These are phyloP conservation scores for Solanum virginianum DNA, from an alignment of 257 asterid species.

Conservation along the genomic window DNA sequence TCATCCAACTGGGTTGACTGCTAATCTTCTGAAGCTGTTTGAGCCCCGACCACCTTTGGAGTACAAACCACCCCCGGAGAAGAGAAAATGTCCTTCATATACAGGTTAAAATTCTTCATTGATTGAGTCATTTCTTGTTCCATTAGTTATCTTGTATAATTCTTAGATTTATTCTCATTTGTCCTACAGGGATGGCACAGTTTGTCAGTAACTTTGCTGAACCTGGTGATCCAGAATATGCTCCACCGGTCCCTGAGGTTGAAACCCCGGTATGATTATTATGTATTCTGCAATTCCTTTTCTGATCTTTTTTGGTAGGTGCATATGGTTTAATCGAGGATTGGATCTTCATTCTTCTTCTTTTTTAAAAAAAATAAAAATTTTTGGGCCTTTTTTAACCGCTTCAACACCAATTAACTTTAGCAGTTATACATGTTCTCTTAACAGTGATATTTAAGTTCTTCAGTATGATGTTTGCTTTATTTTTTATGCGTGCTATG, in stretches of 20 bases:
- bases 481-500: neutral
- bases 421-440: neutral
- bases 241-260: constrained; percentile 74
- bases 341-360: neutral
- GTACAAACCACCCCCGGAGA: constrained; percentile 84
- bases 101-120: constrained; percentile 29
- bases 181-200: constrained; percentile 68
- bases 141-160: neutral
- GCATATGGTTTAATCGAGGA: neutral
- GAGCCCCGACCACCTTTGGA: constrained; percentile 98
- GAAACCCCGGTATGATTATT: constrained; percentile 71
- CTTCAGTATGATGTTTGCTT: neutral
- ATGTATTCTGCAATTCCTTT: neutral
- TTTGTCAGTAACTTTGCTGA: constrained; percentile 63
- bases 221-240: constrained; percentile 80
- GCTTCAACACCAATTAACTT: neutral
- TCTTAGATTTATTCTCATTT: neutral
- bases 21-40: constrained; percentile 72
- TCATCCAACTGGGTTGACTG: constrained; percentile 94
- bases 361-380: no score
- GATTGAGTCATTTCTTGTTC: neutral
- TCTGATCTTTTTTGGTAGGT: neutral
- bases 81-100: constrained; percentile 86
- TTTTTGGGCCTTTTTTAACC: neutral
- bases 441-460: neutral